Evolutionary conservation across 108 stramenopile genomes (phyloP).

Genomic region (Licmophora abbreviata): DNA sequence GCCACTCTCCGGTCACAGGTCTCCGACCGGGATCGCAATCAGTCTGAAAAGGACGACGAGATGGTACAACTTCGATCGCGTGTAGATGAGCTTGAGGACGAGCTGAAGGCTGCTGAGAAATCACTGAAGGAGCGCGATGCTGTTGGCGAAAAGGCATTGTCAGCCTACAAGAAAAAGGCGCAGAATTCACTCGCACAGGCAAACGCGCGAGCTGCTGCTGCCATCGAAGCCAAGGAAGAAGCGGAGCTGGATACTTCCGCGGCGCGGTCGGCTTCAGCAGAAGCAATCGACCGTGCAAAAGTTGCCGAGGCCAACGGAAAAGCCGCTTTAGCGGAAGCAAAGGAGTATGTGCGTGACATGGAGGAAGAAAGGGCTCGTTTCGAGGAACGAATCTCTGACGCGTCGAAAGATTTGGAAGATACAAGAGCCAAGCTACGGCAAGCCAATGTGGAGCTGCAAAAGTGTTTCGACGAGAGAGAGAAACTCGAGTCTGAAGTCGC

Average conservation of each 20-base stretch:
- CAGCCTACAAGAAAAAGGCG: conserved; percentile 81
- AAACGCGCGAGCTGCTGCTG: conserved; percentile 67
- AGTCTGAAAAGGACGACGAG: conserved; percentile 51
- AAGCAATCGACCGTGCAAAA: conserved; percentile 55
- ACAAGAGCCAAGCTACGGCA: conserved; percentile 17
- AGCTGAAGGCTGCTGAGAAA: conserved; percentile 36
- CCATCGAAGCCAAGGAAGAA: conserved; percentile 80
- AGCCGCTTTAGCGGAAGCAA: conserved; percentile 46
- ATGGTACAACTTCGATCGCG: conserved; percentile 17
- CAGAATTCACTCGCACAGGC: conserved; percentile 67
- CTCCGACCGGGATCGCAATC: conserved; percentile 40
- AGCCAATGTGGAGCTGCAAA: conserved; percentile 24
- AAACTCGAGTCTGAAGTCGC: conserved; percentile 22
- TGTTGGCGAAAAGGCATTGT: conserved; percentile 56
- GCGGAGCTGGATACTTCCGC: conserved; percentile 76
- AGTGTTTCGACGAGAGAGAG: conserved; percentile 11
- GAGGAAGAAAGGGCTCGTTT: conserved; percentile 22
- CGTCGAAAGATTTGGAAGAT: conserved; percentile 17
- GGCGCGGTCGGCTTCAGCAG: conserved; percentile 58
- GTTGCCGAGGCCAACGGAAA: conserved; percentile 47
- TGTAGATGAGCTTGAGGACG: conserved; percentile 29
- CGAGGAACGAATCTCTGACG: conserved; percentile 13
- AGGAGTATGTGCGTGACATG: conserved; percentile 31
- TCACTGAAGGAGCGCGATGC: conserved; percentile 34
- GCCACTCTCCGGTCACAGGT: conserved; percentile 37